Evolutionary conservation across 2,329 filamentous ascomycete genomes (phyloP).

Genomic region (Thermothelomyces thermophilus): DNA sequence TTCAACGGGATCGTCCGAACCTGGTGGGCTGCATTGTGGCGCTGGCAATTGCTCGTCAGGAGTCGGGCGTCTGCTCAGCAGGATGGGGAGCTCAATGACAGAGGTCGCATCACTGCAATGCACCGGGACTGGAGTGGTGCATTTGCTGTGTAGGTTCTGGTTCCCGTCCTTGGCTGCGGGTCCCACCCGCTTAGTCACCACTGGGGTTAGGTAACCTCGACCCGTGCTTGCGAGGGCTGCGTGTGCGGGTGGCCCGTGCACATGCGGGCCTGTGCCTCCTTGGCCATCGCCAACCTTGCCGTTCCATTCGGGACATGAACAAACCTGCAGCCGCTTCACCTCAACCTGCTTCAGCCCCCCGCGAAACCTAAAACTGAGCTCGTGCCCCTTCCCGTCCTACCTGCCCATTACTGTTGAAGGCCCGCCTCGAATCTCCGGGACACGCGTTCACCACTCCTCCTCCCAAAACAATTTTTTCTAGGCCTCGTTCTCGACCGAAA

Average conservation of each 20-base stretch:
- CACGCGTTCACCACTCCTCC: background rate
- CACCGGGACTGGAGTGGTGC: background rate
- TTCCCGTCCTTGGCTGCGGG: background rate
- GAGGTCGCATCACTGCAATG: constrained; percentile 6
- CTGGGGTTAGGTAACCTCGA: background rate
- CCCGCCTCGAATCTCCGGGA: background rate
- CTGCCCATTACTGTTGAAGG: too few relatives aligned
- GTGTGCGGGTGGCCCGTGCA: constrained; percentile 8
- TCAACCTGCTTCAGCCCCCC: background rate
- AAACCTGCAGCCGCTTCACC: constrained; percentile 9
- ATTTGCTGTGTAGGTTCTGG: background rate
- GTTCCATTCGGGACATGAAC: constrained; percentile 9
- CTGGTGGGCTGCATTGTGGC: constrained; percentile 29
- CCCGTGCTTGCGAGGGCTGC: too few relatives aligned
- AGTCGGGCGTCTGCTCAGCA: constrained; percentile 11
- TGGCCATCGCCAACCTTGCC: constrained; percentile 6
- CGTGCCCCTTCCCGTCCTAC: background rate
- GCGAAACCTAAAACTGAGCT: background rate
- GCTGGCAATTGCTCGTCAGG: constrained; percentile 23
- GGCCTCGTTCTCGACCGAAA: background rate
- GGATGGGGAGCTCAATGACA: background rate
- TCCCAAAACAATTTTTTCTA: background rate
- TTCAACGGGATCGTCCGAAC: constrained; percentile 12
- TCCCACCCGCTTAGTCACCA: constrained; percentile 10
- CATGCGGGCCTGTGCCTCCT: constrained; percentile 3